Evolutionary conservation across 306 rosid genomes (phyloP), one percentile per base, ranked within the genome.

Genomic region (Castanea sativa): DNA sequence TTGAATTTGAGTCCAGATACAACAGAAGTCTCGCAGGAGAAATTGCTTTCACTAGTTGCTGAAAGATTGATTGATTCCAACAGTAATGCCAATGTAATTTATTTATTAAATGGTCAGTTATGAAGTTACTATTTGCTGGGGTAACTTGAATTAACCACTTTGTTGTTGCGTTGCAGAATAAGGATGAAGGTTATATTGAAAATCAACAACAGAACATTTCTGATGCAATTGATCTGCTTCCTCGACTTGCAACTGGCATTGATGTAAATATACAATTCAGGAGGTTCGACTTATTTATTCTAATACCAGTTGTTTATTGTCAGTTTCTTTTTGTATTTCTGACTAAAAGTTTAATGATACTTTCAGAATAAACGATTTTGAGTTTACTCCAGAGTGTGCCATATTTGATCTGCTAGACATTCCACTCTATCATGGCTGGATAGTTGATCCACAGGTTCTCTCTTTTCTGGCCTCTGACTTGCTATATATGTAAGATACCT

Each of bases 381-480:
- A 96, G 85, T 96, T 96, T 88, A 96, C 99, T 70, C 91, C 82
- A 83, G 99, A 93, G 70, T 96, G 99, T 87, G 98, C 99, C 74
- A 93, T 96, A 76, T 96, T 96, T 87, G 99, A 96, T 85, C 88
- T 96, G 82, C 83, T 96, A 88, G 99, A 92, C 86, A 96, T 96
- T 82, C 98, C 99, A 8, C 81, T 96, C 68, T 96, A 88, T 89
- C 99, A 96, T 84, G 99, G 99, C 76, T 96, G 99, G 99, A 93
- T 96, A 69, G 97, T 90, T 80, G 99, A 93, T 82, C 86, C 93
- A 32, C 92, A 96, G 97, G 99, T 96, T 74, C 76, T 83, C 33
- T 71, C 77, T 72, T 80, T 83, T 78, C 55, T 53, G 71, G 74
- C 71, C 83, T 60, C 35, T 55, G 35, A 56, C 82, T 43, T 69